A percentile compares a stretch with the other conserved stretches of the same genome.
These are phyloP conservation scores for Malassezia slooffiae DNA, from an alignment of 1,284 basidiomycete species.

Conservation along the genomic window DNA sequence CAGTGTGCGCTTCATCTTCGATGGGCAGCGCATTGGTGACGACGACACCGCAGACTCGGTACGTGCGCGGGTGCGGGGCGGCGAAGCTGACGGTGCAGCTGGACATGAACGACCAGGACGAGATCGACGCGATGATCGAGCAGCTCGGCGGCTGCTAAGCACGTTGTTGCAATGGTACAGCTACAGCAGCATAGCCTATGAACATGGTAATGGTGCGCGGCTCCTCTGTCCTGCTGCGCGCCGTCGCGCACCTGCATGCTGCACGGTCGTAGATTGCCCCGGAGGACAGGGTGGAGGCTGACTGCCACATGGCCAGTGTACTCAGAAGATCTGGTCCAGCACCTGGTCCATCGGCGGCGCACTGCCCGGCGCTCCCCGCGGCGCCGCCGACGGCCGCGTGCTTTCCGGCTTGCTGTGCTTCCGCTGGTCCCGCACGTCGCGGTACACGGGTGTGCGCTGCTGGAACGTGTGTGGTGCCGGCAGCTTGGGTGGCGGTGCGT, in stretches of 20 bases:
- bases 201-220: no score
- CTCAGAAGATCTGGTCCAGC: conserved; percentile 10
- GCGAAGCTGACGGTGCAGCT: conserved; percentile 21
- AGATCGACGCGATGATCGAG: conserved; percentile 46
- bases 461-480: conserved; percentile 26
- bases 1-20: conserved; percentile 44
- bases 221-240: no score
- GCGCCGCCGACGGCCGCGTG: neutral
- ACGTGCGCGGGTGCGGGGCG: conserved; percentile 12
- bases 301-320: no score
- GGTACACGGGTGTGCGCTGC: conserved; percentile 32
- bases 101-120: conserved; percentile 43
- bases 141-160: conserved; percentile 33
- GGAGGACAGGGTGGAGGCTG: no score
- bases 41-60: conserved; percentile 44
- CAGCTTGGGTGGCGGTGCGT: conserved; percentile 4
- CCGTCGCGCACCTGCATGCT: no score
- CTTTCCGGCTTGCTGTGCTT: conserved; percentile 2
- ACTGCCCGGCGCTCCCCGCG: neutral
- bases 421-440: conserved; percentile 36
- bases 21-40: conserved; percentile 41
- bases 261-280: no score
- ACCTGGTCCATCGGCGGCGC: conserved; percentile 9
- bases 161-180: no score
- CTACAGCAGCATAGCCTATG: no score